These are phyloP conservation scores for Durotheca rogersii DNA, from an alignment of 495 filamentous ascomycete genomes.

Conservation along the genomic window DNA sequence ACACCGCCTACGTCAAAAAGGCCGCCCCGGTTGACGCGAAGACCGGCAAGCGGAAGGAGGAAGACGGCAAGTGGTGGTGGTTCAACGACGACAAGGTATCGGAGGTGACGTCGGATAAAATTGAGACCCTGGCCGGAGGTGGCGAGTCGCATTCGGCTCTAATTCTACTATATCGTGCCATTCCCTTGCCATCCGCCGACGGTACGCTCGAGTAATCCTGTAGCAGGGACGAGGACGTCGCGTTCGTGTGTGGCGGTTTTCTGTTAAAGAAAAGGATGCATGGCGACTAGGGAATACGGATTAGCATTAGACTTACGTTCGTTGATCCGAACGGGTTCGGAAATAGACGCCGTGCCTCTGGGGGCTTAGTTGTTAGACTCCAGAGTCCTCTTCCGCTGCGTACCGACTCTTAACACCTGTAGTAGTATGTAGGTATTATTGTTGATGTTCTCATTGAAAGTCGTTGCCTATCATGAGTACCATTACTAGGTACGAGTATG, in stretches of 20 bases:
- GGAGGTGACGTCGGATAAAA: constrained; percentile 89
- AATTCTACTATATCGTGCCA: constrained; percentile 87
- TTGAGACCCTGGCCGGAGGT: constrained; percentile 84
- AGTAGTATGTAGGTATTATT: no score
- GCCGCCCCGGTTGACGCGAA: constrained; percentile 62
- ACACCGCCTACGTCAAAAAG: constrained; percentile 97
- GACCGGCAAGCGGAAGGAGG: constrained; percentile 68
- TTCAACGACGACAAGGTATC: constrained; percentile 98
- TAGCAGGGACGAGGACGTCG: constrained; percentile 4
- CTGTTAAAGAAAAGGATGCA: constrained; percentile 14
- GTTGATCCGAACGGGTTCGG: constrained; percentile 21
- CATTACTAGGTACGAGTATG: no score
- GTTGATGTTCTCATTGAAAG: no score
- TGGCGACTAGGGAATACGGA: constrained; percentile 19
- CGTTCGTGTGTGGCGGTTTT: constrained; percentile 20
- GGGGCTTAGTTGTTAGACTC: neutral
- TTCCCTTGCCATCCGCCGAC: constrained; percentile 57
- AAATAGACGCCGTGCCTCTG: constrained; percentile 15
- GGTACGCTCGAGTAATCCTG: constrained; percentile 36
- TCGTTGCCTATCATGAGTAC: no score
- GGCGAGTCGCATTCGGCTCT: constrained; percentile 96
- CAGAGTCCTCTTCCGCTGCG: no score
- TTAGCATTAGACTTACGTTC: constrained; percentile 30
- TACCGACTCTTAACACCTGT: no score
- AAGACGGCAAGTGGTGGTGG: constrained; percentile 99